Evolutionary conservation across 441 rosid genomes (phyloP).

Genomic region (Pelargonium exstipulatum): DNA sequence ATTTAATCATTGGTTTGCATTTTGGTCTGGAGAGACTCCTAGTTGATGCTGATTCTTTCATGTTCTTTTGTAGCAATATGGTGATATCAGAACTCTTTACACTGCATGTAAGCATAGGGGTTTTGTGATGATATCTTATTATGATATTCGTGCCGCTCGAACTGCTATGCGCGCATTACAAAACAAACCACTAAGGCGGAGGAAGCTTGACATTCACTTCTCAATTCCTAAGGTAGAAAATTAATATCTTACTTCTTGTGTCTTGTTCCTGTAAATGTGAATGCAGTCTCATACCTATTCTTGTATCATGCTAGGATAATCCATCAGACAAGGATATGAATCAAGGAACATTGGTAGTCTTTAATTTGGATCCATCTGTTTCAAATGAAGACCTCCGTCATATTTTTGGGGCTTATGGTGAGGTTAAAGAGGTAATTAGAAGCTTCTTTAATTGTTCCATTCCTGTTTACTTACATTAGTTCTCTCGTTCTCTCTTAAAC

Average conservation of each 20-base stretch:
- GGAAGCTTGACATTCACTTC: constrained; percentile 82
- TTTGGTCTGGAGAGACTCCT: background rate
- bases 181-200: constrained; percentile 69
- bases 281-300: background rate
- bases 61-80: constrained; percentile 54
- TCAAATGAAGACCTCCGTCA: constrained; percentile 74
- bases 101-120: constrained; percentile 92
- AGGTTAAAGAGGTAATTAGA: constrained; percentile 64
- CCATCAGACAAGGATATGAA: constrained; percentile 88
- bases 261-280: constrained; percentile 1
- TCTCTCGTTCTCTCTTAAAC: background rate
- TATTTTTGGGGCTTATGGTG: constrained; percentile 74
- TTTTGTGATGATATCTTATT: constrained; percentile 86
- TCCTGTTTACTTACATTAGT: background rate
- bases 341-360: constrained; percentile 81
- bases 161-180: constrained; percentile 82
- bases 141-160: constrained; percentile 81
- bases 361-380: constrained; percentile 76
- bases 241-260: constrained; percentile 2
- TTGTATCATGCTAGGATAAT: constrained; percentile 51
- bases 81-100: constrained; percentile 79
- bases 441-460: constrained; percentile 11
- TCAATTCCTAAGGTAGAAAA: constrained; percentile 71
- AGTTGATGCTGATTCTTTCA: constrained; percentile 18
- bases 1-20: no score